Conservation (phyloP, 1,284 basidiomycete genomes). For the Trichosporon asahii region DNA sequence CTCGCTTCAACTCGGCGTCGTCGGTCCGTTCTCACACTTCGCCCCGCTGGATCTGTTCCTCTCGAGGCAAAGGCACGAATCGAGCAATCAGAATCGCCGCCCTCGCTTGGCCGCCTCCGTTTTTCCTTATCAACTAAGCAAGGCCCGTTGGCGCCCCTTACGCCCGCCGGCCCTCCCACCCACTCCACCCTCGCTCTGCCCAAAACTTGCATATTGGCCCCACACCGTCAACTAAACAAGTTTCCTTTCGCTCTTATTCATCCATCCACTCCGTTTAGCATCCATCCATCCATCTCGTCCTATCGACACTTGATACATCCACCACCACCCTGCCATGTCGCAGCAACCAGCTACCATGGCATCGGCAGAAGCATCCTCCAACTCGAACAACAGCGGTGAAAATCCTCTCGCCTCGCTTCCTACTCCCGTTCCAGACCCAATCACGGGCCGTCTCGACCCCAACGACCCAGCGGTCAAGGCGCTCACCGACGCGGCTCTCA, state of each 20-base stretch:
- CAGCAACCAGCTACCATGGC: constrained; percentile 18
- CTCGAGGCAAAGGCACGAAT: background rate
- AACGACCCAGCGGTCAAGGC: constrained; percentile 54
- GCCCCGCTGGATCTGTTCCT: background rate
- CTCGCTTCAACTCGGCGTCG: background rate
- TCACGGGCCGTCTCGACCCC: constrained; percentile 52
- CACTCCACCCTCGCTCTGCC: background rate
- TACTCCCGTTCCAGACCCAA: constrained; percentile 47
- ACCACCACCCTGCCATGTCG: constrained; percentile 12
- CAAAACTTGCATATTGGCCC: constrained; percentile 12
- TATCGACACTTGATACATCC: background rate
- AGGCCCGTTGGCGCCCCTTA: background rate
- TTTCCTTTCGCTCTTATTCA: constrained; percentile 3
- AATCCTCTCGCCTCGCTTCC: constrained; percentile 24
- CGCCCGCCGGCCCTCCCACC: background rate
- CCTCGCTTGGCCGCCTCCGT: background rate
- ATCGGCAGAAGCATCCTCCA: constrained; percentile 16
- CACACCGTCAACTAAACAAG: constrained; percentile 8
- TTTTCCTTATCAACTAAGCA: constrained; percentile 10
- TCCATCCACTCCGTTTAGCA: background rate
- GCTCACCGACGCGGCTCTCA: constrained; percentile 52
- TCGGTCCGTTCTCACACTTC: background rate
- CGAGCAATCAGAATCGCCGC: background rate
- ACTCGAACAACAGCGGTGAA: constrained; percentile 17
- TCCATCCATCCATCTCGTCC: constrained; percentile 2